Base-by-base conservation (phyloP, 352 stramenopile species). In the Globisporangium spiculum region DNA sequence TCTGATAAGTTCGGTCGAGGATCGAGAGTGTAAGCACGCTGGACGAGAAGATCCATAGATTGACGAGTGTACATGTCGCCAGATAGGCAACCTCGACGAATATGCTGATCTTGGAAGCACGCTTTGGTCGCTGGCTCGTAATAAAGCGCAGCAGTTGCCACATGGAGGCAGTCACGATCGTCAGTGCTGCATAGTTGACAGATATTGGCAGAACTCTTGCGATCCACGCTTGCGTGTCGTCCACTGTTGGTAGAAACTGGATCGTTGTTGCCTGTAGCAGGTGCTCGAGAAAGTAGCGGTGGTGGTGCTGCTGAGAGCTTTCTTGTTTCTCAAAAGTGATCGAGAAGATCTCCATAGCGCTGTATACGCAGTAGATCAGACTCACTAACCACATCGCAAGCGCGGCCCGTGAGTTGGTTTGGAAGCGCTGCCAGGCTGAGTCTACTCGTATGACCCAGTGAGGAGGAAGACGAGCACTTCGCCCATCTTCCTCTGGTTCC, bases 161-260 rank as follows among this genome's bases (percentile, higher is more conserved):
- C 20, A 63, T n/a, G 16, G 68, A 65, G 8, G 75, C 70, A 16
- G 26, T 60, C 0, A 68, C 26, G 26, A 76, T 64, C 4, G 72
- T 18, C 1, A 41, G 38, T 30, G 52, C 69, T 4, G 73, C 58
- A 14, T 74, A 75, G 2, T 66, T 1, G 9, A 76, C 75, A 3
- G 69, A 76, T 1, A 63, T 44, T 0, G 76, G 72, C 5, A 89
- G 57, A 3, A 85, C 72, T 24, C 52, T 53, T n/a, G 66, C 67
- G 22, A 89, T 75, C 76, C 78, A 85, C 36, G 44, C 68, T 67
- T 89, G 80, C 0, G 59, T 68, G 27, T 83, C 77, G 20, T 80
- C 9, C 36, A 44, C 36, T 16, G 10, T 44, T 16, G 36, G 36
- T 16, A 44, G 36, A 44, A 44, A 44, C 10, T 12, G 36, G 36